Conservation (phyloP, 2,329 filamentous ascomycete genomes). For the Penicillium freii region DNA sequence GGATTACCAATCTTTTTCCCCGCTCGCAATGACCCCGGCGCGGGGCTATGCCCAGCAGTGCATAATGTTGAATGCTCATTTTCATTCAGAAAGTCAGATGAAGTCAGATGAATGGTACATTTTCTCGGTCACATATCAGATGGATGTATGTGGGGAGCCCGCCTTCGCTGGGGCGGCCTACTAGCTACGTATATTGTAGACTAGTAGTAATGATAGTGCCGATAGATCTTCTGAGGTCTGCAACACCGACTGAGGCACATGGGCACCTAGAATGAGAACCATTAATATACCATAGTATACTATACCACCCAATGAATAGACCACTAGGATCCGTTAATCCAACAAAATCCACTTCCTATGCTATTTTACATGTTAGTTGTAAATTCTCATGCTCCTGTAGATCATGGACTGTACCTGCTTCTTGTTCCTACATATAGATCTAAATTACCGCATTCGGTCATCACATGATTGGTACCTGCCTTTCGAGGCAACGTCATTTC, state of each 20-base stretch:
- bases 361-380: not conserved
- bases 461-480: conserved; percentile 15
- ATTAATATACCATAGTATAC: not conserved
- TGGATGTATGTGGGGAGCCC: too few relatives aligned
- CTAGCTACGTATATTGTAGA: not conserved
- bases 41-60: not conserved
- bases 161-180: not conserved
- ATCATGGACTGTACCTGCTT: not conserved
- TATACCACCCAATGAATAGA: not conserved
- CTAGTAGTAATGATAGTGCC: not conserved
- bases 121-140: not conserved
- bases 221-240: not conserved
- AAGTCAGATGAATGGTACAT: not conserved
- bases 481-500: conserved; percentile 5
- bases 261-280: not conserved
- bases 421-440: not conserved
- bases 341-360: not conserved
- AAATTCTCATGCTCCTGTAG: not conserved
- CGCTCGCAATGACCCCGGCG: not conserved
- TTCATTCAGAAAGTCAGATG: not conserved
- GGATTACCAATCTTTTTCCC: conserved; percentile 8
- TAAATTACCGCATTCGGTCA: not conserved
- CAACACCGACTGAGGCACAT: not conserved
- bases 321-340: not conserved
- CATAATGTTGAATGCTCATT: not conserved